Percentiles rank a stretch among this genome's conserved stretches.
Evolutionary conservation across 2,329 filamentous ascomycete species (phyloP).

Genomic region (Penicillium sp.): DNA sequence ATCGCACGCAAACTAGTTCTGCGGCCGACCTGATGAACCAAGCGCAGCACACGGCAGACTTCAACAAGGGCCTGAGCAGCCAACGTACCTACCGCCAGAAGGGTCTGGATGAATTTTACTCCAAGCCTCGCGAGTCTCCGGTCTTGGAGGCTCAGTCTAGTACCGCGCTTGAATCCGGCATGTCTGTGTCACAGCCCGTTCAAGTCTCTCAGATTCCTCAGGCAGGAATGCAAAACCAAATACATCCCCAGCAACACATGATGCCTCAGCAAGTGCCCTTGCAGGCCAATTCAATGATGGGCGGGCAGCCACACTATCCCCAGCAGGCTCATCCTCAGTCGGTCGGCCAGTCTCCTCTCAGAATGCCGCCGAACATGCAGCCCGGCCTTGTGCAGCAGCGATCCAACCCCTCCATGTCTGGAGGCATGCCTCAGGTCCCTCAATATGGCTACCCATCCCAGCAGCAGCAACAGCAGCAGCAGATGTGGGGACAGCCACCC

Average conservation of each 20-base stretch:
- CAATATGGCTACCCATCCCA: conserved; percentile 60
- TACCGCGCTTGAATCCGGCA: conserved; percentile 35
- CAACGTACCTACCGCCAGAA: conserved; percentile 77
- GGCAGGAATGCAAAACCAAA: conserved; percentile 36
- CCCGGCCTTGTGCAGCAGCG: conserved; percentile 67
- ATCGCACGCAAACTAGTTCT: conserved; percentile 75
- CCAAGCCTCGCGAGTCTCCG: conserved; percentile 77
- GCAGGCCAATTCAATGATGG: conserved; percentile 40
- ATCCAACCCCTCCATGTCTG: conserved; percentile 60
- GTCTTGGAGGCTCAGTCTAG: conserved; percentile 44
- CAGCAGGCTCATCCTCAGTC: conserved; percentile 71
- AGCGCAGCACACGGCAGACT: conserved; percentile 85
- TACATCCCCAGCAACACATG: conserved; percentile 34
- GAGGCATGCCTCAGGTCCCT: conserved; percentile 49
- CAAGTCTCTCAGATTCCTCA: conserved; percentile 42
- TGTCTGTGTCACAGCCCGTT: conserved; percentile 41
- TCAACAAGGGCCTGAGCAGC: conserved; percentile 80
- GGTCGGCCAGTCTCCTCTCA: conserved; percentile 72
- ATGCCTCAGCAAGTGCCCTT: conserved; percentile 42
- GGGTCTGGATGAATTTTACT: conserved; percentile 80
- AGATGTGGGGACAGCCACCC: conserved; percentile 66
- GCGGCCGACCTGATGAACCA: conserved; percentile 81
- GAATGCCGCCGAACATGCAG: conserved; percentile 64
- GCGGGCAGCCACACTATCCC: conserved; percentile 64
- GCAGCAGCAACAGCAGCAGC: conserved; percentile 67